A percentile compares a stretch with the other conserved stretches of the same genome.
Evolutionary conservation across 2,329 filamentous ascomycete genomes (phyloP).

Genomic region (Curvularia eragrostidis): DNA sequence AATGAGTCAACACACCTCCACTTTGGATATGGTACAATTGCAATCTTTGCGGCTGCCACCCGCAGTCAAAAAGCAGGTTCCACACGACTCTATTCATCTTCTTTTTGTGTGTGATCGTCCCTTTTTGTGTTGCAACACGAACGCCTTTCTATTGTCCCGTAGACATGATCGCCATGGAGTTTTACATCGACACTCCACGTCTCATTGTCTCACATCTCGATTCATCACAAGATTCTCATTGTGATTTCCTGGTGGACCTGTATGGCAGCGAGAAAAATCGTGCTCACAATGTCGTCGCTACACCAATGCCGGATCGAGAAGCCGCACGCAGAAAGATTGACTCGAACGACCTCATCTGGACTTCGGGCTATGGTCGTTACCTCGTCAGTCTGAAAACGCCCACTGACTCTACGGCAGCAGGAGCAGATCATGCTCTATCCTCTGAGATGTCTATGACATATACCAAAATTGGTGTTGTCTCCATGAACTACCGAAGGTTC

Average conservation of each 20-base stretch:
- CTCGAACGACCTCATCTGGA: slow-evolving; percentile 16
- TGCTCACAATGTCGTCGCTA: slow-evolving; percentile 2
- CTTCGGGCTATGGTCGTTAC: slow-evolving; percentile 40
- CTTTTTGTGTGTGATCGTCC: background rate
- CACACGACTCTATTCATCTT: background rate
- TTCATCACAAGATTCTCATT: slow-evolving; percentile 23
- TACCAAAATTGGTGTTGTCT: slow-evolving; percentile 26
- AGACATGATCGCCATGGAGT: slow-evolving; percentile 52
- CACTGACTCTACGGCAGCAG: background rate
- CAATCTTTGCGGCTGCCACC: background rate
- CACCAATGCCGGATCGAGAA: slow-evolving; percentile 5
- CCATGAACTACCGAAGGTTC: slow-evolving; percentile 32
- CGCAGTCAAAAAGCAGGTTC: background rate
- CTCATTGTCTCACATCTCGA: slow-evolving; percentile 27
- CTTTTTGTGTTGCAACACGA: background rate
- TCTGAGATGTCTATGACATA: background rate
- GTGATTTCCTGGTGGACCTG: slow-evolving; percentile 20
- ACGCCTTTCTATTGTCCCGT: background rate
- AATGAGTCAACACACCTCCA: background rate
- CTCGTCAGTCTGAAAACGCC: slow-evolving; percentile 32
- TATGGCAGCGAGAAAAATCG: slow-evolving; percentile 14
- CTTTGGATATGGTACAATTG: background rate
- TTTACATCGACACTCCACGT: slow-evolving; percentile 66
- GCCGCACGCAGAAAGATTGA: slow-evolving; percentile 22
- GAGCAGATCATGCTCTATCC: background rate